Evolutionary conservation across 2,329 filamentous ascomycete species (phyloP).

Genomic region (Ophiostoma piceae): DNA sequence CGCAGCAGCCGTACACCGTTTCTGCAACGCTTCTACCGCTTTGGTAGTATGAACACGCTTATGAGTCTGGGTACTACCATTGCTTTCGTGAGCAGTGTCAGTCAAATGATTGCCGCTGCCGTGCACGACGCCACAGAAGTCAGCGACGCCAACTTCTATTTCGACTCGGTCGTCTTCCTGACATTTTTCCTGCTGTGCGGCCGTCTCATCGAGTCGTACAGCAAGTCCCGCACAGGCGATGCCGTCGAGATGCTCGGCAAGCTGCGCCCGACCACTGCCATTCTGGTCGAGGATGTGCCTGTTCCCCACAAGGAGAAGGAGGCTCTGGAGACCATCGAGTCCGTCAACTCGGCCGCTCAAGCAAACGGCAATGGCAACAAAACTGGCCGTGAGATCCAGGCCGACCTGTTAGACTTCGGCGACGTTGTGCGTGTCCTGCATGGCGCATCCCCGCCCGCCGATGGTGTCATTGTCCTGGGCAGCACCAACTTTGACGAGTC

Average conservation of each 20-base stretch:
- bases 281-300: conserved; percentile 50
- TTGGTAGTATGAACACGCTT: conserved; percentile 94
- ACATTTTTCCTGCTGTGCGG: conserved; percentile 78
- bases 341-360: neutral
- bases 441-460: conserved; percentile 78
- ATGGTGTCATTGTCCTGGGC: conserved; percentile 62
- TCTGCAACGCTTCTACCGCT: conserved; percentile 75
- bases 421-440: conserved; percentile 70
- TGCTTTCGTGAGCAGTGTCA: conserved; percentile 77
- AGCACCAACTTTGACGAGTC: conserved; percentile 78
- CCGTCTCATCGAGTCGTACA: conserved; percentile 78
- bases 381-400: conserved; percentile 37
- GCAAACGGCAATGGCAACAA: neutral
- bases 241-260: conserved; percentile 75
- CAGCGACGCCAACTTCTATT: conserved; percentile 62
- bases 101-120: conserved; percentile 64
- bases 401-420: conserved; percentile 70
- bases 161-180: conserved; percentile 87
- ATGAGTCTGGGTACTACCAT: conserved; percentile 85
- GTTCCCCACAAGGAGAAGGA: conserved; percentile 31
- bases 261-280: conserved; percentile 69
- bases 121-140: conserved; percentile 37
- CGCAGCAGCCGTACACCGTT: conserved; percentile 67
- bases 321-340: conserved; percentile 28
- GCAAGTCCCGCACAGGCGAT: conserved; percentile 83